Conservation (phyloP, 1,284 basidiomycete species). For the Boletus semigastroideus region DNA sequence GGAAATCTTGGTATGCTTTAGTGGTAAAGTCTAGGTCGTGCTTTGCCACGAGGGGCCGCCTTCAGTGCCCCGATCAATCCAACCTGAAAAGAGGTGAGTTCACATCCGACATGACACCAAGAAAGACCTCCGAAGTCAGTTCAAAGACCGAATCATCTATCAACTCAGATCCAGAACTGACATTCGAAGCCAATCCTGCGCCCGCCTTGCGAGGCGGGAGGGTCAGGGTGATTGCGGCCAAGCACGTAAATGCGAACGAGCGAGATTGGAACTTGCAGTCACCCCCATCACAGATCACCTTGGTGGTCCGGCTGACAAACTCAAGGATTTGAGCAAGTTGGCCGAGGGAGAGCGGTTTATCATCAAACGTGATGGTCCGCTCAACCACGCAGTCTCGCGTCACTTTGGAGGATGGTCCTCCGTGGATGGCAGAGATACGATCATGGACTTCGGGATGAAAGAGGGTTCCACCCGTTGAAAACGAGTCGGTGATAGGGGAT, state of each 20-base stretch:
- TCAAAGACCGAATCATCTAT: conserved; percentile 11
- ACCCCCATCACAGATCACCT: conserved; percentile 3
- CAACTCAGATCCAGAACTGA: neutral
- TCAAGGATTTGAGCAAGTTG: conserved; percentile 8
- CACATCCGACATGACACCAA: neutral
- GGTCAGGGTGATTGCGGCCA: conserved; percentile 6
- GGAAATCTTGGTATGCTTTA: neutral
- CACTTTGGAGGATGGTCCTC: neutral
- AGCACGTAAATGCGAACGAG: conserved; percentile 14
- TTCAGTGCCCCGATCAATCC: conserved; percentile 3
- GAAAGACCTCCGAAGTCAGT: conserved; percentile 3
- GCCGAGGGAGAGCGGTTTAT: conserved; percentile 2
- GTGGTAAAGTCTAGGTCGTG: neutral
- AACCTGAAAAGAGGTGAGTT: neutral
- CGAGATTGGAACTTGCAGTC: conserved; percentile 15
- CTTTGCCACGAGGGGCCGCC: neutral
- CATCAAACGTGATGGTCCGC: conserved; percentile 4
- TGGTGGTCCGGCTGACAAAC: conserved; percentile 7
- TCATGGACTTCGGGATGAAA: conserved; percentile 14
- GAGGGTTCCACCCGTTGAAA: neutral
- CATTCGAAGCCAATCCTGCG: neutral
- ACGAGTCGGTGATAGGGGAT: conserved; percentile 7
- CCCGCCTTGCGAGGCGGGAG: neutral
- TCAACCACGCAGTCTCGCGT: conserved; percentile 9
- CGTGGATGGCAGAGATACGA: conserved; percentile 2